Evolutionary conservation across 176 grass and related monocot genomes (phyloP), one percentile per base, ranked within the genome.

Genomic region (Miscanthus lutarioriparius): DNA sequence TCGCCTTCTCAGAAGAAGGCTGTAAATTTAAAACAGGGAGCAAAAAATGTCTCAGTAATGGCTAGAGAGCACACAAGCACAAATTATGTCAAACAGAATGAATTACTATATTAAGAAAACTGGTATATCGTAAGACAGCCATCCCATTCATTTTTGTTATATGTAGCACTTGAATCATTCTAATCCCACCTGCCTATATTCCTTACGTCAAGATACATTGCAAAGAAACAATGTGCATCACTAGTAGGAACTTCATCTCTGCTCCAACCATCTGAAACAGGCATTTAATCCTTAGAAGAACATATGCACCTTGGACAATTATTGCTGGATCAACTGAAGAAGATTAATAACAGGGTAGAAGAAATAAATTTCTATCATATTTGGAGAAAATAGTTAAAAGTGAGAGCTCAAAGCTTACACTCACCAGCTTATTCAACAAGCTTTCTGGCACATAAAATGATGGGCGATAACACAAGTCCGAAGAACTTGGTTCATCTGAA

Each of bases 231-330:
- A 77, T 84, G 82, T 86, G 82, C 85, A 94, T 92, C 87, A 87
- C 54, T 94, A 95, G 92, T 89, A 94, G 80, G 85, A 90, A 95
- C 96, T 90, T 95, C 93, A 94, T 93, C 96, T 94, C 93, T 93
- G 93, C 96, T 92, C 89, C 96, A 94, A 90, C 89, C 91, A 95
- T 95, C 93, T 98, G 96, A 95, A 93, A 94, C 45, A 92, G 76
- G 85, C 87, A 95, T 88, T 87, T 90, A 88, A 95, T 85, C 88
- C 85, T 92, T 92, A 92, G 90, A 95, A 90, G 87, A 92, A 95
- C 85, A 92, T 65, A 92, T 88, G 85, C 87, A 88, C 88, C 88
- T 90, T 92, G 85, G 66, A 82, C 33, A 89, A 88, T 86, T 86
- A 90, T 88, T 78, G 85, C 79, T 92, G 85, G 83, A 82, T 90